phyloP scores from a whole-genome alignment of 202 grass and related monocot genomes.

The Bolboschoenoplectus hybrid region DNA sequence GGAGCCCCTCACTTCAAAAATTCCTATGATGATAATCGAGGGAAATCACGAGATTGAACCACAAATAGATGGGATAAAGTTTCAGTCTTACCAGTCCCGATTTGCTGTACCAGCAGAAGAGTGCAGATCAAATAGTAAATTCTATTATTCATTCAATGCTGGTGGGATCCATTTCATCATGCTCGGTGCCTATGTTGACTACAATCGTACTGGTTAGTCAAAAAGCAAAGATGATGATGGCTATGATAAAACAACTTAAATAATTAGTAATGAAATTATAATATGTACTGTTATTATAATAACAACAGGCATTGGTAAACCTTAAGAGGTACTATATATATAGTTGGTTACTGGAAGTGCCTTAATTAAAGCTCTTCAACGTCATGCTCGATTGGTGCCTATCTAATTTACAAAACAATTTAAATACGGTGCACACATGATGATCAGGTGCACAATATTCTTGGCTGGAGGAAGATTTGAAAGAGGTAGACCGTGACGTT shows the following conservation, averaged over 20 bases:
- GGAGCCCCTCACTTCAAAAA: slow-evolving; percentile 67
- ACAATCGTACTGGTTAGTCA: slow-evolving; percentile 63
- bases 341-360: not conserved
- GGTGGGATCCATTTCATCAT: slow-evolving; percentile 88
- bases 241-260: not conserved
- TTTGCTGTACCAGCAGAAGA: slow-evolving; percentile 81
- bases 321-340: not conserved
- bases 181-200: slow-evolving; percentile 83
- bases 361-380: too few species aligned
- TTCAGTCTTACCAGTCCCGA: slow-evolving; percentile 69
- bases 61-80: slow-evolving; percentile 62
- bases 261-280: not conserved
- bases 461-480: slow-evolving; percentile 74
- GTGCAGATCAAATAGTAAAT: slow-evolving; percentile 63
- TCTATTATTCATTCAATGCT: slow-evolving; percentile 88
- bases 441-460: slow-evolving; percentile 71
- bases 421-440: not conserved
- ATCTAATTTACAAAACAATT: not conserved
- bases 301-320: not conserved
- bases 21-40: slow-evolving; percentile 88
- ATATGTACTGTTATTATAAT: too few species aligned
- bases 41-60: slow-evolving; percentile 96
- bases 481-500: slow-evolving; percentile 52
- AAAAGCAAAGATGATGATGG: not conserved
- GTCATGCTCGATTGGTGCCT: not conserved